Evolutionary conservation across 108 stramenopile genomes (phyloP), one percentile per base, ranked within the genome.

Genomic region (Skeletonema costatum): DNA sequence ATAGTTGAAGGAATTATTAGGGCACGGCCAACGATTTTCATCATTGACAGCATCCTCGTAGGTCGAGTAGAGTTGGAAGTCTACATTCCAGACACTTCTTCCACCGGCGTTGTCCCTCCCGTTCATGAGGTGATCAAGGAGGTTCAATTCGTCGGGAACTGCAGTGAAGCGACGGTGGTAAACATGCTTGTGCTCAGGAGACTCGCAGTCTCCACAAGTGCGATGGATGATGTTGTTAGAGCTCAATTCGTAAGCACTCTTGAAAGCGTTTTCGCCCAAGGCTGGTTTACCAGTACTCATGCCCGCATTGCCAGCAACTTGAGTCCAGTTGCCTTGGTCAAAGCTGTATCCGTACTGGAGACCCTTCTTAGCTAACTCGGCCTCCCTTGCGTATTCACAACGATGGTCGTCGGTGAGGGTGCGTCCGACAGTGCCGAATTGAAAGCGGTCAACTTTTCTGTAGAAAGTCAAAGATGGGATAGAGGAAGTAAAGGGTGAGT

Each of bases 31-130:
- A 17, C 71, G 66, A 41, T 83, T 83, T 32, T 19, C 2, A 9
- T 66, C 64, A 16, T 19, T 46, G 62, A 82, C 17, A 19, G 85
- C 85, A 60, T 85, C 85, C 44, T 81, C 76, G 31, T 82, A 82
- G n/a, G 66, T 78, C 9, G 80, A 81, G 66, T 85, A 81, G 10
- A 85, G 71, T 21, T 77, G 21, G 51, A 85, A 82, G 61, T 81
- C 81, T 21, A 59, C 59, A 50, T 53, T 51, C 67, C 81, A 68
- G 16, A 63, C 65, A 42, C 78, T 82, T 4, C 59, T 42, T 4
- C 32, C 65, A 46, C 11, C 53, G 1, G 36, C 65, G 31, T 71
- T 32, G 9, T 67, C 44, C 17, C 33, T 6, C 4, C 44, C 51
- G 25, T 80, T 71, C 41, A 74, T 51, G 39, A 77, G 36, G 19